Percentiles rank a stretch among this genome's conserved stretches.
Evolutionary conservation across 139 green algal species (phyloP).

Genomic region (Picocystis salinarum): DNA sequence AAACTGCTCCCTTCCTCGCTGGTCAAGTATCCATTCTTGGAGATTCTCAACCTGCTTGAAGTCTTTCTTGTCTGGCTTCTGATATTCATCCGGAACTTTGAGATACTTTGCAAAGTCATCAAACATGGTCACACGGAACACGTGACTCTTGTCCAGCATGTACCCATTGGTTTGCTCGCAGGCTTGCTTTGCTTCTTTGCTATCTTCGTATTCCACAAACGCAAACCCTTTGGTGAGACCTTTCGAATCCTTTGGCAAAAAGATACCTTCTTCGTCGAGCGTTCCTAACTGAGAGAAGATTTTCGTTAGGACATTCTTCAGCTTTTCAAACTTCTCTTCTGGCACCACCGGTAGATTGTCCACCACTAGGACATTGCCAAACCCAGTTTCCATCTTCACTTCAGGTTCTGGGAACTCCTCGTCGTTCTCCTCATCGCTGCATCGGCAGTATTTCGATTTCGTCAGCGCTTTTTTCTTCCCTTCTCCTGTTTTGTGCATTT

Average conservation of each 20-base stretch:
- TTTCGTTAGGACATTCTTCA: constrained; percentile 67
- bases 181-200: constrained; percentile 20
- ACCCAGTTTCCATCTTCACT: constrained; percentile 67
- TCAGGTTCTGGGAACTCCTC: constrained; percentile 35
- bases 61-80: constrained; percentile 21
- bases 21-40: constrained; percentile 71
- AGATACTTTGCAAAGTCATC: constrained; percentile 70
- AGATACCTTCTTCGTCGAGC: constrained; percentile 26
- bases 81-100: constrained; percentile 36
- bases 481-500: too few species aligned
- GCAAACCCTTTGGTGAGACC: constrained; percentile 65
- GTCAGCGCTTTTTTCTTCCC: constrained; percentile 9
- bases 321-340: constrained; percentile 87
- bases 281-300: constrained; percentile 67
- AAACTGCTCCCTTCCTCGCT: constrained; percentile 86
- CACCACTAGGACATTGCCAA: constrained; percentile 83
- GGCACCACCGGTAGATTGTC: constrained; percentile 75
- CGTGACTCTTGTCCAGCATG: constrained; percentile 91
- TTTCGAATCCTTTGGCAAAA: not conserved
- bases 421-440: constrained; percentile 62
- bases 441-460: constrained; percentile 8
- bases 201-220: constrained; percentile 73
- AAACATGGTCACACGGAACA: constrained; percentile 75
- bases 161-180: constrained; percentile 48
- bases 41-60: constrained; percentile 47